Evolutionary conservation across 306 rosid species (phyloP).

Genomic region (Arachis hypogaea): DNA sequence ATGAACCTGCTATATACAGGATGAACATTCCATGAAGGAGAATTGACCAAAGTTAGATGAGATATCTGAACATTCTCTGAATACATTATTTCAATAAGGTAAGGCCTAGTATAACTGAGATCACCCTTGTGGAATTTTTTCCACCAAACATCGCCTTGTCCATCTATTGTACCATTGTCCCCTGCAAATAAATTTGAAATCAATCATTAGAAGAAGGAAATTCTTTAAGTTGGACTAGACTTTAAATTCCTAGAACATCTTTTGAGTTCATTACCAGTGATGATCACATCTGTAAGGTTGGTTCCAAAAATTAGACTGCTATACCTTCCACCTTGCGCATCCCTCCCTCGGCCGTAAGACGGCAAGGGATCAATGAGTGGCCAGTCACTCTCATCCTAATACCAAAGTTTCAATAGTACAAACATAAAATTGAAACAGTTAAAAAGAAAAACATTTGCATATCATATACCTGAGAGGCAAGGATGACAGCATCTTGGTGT

Average conservation of each 20-base stretch:
- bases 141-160: constrained; percentile 88
- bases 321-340: constrained; percentile 68
- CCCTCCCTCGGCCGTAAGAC: constrained; percentile 79
- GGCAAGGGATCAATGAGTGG: constrained; percentile 72
- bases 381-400: constrained; percentile 76
- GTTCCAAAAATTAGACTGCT: constrained; percentile 75
- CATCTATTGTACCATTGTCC: constrained; percentile 76
- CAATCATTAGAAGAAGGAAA: constrained; percentile 18
- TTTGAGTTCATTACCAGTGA: constrained; percentile 56
- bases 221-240: background rate
- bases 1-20: constrained; percentile 72
- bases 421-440: background rate
- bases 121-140: constrained; percentile 55
- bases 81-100: constrained; percentile 73
- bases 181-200: constrained; percentile 48
- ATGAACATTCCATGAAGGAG: constrained; percentile 64
- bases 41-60: constrained; percentile 67
- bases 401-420: background rate
- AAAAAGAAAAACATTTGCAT: constrained; percentile 27
- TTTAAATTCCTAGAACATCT: background rate
- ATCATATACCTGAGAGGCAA: constrained; percentile 72
- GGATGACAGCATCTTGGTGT: constrained; percentile 76
- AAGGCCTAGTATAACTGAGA: constrained; percentile 66
- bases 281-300: constrained; percentile 73
- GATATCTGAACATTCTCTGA: constrained; percentile 66